These are phyloP conservation scores for Acanthamoeba healyi DNA, from an alignment of 208 protist species.

Conservation along the genomic window DNA sequence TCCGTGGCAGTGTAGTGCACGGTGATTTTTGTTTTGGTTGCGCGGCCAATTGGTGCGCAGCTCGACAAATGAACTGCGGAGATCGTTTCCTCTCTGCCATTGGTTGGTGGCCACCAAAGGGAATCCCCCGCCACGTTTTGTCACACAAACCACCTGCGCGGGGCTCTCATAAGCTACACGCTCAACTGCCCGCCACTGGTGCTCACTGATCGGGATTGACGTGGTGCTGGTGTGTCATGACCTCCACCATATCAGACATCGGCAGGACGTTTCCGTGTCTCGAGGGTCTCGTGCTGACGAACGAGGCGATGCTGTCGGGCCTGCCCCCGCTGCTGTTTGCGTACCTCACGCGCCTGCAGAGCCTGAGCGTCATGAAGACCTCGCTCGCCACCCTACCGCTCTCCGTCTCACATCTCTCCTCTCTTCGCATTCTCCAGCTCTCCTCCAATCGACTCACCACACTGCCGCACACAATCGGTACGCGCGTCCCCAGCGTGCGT, in stretches of 20 bases:
- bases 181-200: no score
- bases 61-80: no score
- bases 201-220: not conserved
- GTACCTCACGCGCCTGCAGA: not conserved
- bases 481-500: not conserved
- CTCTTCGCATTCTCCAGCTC: conserved; percentile 19
- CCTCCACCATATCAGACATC: no score
- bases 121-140: no score
- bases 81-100: no score
- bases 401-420: not conserved
- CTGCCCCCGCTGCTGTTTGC: not conserved
- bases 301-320: not conserved
- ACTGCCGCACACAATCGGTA: not conserved
- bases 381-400: not conserved
- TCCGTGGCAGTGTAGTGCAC: no score
- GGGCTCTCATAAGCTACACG: no score
- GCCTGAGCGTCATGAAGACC: conserved; percentile 25
- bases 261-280: not conserved
- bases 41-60: no score
- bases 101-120: no score
- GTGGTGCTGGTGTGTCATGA: not conserved
- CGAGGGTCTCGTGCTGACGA: conserved; percentile 10
- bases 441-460: conserved; percentile 20
- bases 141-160: no score
- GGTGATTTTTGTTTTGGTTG: no score